These are phyloP conservation scores for Stevia rebaudiana DNA, from an alignment of 140 eudicot genomes.

Conservation along the genomic window DNA sequence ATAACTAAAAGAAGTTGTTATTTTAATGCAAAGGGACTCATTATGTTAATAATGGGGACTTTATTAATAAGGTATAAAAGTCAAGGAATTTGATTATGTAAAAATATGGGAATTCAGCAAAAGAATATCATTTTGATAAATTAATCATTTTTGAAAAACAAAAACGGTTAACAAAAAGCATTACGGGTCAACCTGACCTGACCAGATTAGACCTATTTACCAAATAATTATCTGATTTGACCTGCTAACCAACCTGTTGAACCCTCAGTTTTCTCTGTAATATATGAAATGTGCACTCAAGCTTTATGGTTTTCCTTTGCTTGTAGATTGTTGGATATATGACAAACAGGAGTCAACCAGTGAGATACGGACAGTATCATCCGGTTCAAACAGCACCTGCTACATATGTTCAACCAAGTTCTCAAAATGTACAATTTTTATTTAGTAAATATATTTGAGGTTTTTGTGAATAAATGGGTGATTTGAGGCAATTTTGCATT, in stretches of 20 bases:
- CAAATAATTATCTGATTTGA: background rate
- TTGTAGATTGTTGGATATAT: conserved; percentile 63
- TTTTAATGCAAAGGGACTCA: too few relatives aligned
- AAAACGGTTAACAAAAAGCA: too few relatives aligned
- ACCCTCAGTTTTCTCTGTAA: background rate
- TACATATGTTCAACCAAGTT: conserved; percentile 46
- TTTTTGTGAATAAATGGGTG: conserved; percentile 2
- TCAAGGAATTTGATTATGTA: too few relatives aligned
- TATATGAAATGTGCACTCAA: background rate
- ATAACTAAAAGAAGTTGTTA: too few relatives aligned
- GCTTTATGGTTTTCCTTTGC: conserved; percentile 20
- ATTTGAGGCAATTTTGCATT: background rate
- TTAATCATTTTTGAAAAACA: background rate
- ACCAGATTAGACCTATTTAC: background rate
- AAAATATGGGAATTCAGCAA: too few relatives aligned
- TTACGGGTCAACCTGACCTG: background rate
- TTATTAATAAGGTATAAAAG: too few relatives aligned
- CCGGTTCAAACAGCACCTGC: conserved; percentile 57
- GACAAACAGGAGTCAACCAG: conserved; percentile 57
- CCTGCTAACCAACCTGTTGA: background rate
- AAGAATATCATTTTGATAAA: background rate
- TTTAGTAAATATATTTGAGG: background rate
- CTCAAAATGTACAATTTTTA: conserved; percentile 54
- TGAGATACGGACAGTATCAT: conserved; percentile 53
- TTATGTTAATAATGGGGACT: too few relatives aligned